phyloP scores from a whole-genome alignment of 306 rosid species.

The Betula pendula region DNA sequence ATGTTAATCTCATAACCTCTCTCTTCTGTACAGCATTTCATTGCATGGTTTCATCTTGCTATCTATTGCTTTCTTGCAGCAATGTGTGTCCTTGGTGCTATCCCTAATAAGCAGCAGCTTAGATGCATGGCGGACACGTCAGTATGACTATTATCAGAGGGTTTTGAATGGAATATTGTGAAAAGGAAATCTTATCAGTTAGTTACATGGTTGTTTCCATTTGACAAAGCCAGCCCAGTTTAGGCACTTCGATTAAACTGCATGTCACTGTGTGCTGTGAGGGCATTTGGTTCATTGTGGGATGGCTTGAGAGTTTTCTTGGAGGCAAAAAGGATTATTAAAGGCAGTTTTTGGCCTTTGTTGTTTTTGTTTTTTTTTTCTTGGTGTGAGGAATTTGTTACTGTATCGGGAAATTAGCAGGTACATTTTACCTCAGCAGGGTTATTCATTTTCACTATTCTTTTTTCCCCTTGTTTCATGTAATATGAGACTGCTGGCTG shows the following conservation, averaged over 20 bases:
- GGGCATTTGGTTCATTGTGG: constrained; percentile 38
- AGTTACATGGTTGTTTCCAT: constrained; percentile 36
- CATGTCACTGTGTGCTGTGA: constrained; percentile 24
- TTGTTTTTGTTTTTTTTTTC: constrained; percentile 36
- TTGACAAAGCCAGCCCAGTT: constrained; percentile 37
- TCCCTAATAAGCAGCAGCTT: constrained; percentile 96
- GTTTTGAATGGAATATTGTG: constrained; percentile 97
- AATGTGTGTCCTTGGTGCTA: constrained; percentile 97
- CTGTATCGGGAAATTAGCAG: constrained; percentile 32
- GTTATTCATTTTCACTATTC: constrained; percentile 13
- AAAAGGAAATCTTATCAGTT: constrained; percentile 33
- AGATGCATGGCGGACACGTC: constrained; percentile 99
- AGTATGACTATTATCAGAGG: constrained; percentile 95
- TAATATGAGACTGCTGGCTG: constrained; percentile 35
- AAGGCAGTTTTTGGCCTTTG: constrained; percentile 31
- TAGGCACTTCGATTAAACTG: constrained; percentile 23
- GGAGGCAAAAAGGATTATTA: constrained; percentile 32
- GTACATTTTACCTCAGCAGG: constrained; percentile 33
- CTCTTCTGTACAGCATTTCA: constrained; percentile 7
- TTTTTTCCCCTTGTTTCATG: constrained; percentile 22
- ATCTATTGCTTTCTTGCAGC: constrained; percentile 49
- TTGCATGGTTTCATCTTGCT: constrained; percentile 27
- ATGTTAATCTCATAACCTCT: constrained; percentile 15
- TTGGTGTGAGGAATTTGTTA: constrained; percentile 38
- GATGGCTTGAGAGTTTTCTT: constrained; percentile 36